phyloP scores from a whole-genome alignment of 768 basidiomycete genomes.

The Termitomyces titanicus region DNA sequence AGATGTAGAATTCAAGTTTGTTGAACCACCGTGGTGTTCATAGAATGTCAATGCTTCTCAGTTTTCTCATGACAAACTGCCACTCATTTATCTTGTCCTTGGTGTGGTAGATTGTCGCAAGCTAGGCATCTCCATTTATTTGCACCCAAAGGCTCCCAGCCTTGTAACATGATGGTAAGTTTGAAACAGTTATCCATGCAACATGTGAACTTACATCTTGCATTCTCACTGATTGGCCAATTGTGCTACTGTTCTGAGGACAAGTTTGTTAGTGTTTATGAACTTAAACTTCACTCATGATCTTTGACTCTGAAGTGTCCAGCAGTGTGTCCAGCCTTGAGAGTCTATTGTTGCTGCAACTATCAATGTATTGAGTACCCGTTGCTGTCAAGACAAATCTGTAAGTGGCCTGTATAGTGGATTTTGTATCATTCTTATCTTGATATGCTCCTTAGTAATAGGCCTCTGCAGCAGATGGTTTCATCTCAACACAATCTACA shows the following conservation, averaged over 20 bases:
- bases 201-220: neutral
- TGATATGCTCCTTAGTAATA: too few relatives aligned
- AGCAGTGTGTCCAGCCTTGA: neutral
- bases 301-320: too few relatives aligned
- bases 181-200: neutral
- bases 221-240: neutral
- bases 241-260: too few relatives aligned
- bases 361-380: neutral
- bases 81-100: neutral
- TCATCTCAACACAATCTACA: neutral
- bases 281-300: too few relatives aligned
- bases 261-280: too few relatives aligned
- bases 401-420: too few relatives aligned
- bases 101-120: neutral
- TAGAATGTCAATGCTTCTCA: too few relatives aligned
- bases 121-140: conserved; percentile 3
- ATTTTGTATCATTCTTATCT: too few relatives aligned
- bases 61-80: neutral
- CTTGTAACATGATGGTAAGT: neutral
- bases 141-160: neutral
- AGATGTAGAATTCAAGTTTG: too few relatives aligned
- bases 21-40: too few relatives aligned
- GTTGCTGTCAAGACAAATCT: too few relatives aligned
- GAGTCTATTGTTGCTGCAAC: neutral
- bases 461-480: neutral